phyloP scores from a whole-genome alignment of 2,329 filamentous ascomycete genomes.

The Ophiostoma sp. region DNA sequence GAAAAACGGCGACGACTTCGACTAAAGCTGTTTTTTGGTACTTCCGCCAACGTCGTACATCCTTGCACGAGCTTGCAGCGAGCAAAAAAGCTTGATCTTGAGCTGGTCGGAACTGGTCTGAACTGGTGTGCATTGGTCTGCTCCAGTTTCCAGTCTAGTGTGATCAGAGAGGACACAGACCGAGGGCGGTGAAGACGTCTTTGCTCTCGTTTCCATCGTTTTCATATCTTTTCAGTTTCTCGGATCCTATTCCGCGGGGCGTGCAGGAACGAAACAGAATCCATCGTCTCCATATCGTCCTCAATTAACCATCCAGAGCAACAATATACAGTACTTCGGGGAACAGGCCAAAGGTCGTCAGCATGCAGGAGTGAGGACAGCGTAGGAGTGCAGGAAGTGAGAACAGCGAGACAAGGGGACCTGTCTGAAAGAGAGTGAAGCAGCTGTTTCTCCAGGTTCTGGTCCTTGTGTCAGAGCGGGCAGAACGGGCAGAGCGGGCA shows the following conservation, averaged over 20 bases:
- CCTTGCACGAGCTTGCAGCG: not conserved
- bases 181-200: not conserved
- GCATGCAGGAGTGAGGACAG: slow-evolving; percentile 3
- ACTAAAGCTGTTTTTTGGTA: not conserved
- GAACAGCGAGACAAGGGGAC: not conserved
- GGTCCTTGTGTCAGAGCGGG: not conserved
- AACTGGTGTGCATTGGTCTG: not conserved
- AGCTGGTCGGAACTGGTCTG: not conserved
- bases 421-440: not conserved
- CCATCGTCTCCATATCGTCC: no score
- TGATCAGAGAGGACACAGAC: not conserved
- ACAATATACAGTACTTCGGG: not conserved
- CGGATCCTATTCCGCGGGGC: not conserved
- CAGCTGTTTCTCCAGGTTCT: not conserved
- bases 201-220: not conserved
- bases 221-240: not conserved
- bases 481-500: no score
- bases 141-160: not conserved
- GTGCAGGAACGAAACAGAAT: not conserved
- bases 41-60: not conserved
- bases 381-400: not conserved
- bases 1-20: not conserved
- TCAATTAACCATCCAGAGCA: not conserved
- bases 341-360: not conserved
- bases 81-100: slow-evolving; percentile 5